Evolutionary conservation across 2,329 filamentous ascomycete genomes (phyloP), one percentile per base, ranked within the genome.

Genomic region (Alternaria burnsii): DNA sequence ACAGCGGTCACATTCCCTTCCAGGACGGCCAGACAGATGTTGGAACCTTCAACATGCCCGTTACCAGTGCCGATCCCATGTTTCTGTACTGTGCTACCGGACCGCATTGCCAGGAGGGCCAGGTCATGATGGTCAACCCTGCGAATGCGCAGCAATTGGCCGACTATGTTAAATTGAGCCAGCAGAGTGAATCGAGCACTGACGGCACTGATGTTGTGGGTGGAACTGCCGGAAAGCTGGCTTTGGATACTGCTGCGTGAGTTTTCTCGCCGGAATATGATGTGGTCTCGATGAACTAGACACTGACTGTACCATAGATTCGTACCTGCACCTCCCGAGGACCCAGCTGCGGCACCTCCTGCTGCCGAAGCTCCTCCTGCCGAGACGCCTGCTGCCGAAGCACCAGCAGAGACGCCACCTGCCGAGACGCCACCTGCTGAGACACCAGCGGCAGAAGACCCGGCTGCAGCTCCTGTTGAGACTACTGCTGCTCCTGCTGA

Each of bases 51-150:
- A 75, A 71, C 44, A 70, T 75, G 69, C 69, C 69, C 0, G 66
- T 76, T 2, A 69, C 71, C 4, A 71, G 55, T 32, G 68, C 72
- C 0, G 71, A 74, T 3, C 66, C 72, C 2, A 74, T 76, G 62
- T 75, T 74, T 50, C 24, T 76, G 51, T 76, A 73, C 57, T 75
- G 73, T 47, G 71, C 71, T 1, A 76, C 73, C 0, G 71, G 71
- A 9, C 73, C 73, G 4, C 73, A 75, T 62, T 75, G 73, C 24
- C 73, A 75, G 50, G 40, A 63, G 5, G 73, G 71, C 4, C 71
- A 74, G 43, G 68, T 74, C 28, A 75, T 75, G 71, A 58, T 74
- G 9, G 57, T 75, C 10, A 74, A 74, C 40, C 62, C 72, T 55
- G 58, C 58, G 14, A 68, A 59, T 30, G 57, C 66, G 8, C 62